A percentile compares a stretch with the other conserved stretches of the same genome.
phyloP scores from a whole-genome alignment of 2,329 filamentous ascomycete genomes.

The Diaporthe amygdali region DNA sequence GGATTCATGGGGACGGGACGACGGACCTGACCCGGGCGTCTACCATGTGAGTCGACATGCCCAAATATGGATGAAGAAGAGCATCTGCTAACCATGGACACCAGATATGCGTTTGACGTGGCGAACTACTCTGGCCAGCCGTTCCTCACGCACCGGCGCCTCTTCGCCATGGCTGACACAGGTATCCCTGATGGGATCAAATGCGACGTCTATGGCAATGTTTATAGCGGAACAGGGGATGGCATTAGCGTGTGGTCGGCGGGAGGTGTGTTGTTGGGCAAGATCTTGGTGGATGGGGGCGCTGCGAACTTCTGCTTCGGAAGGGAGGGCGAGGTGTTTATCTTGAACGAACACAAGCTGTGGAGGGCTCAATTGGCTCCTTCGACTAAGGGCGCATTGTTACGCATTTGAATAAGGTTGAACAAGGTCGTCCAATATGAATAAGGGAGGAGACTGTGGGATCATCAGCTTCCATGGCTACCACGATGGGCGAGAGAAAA shows the following conservation, averaged over 20 bases:
- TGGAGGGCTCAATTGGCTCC: conserved; percentile 43
- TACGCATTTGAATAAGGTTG: conserved; percentile 13
- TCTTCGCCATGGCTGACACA: conserved; percentile 55
- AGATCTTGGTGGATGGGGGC: conserved; percentile 46
- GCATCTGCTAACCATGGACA: not conserved
- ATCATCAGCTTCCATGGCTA: not conserved
- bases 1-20: conserved; percentile 39
- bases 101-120: conserved; percentile 43
- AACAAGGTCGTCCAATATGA: too few species aligned
- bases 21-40: conserved; percentile 31
- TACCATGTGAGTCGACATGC: conserved; percentile 33
- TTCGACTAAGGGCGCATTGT: conserved; percentile 34
- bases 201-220: conserved; percentile 50
- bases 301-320: conserved; percentile 56
- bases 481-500: too few species aligned
- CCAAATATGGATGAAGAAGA: accelerated
- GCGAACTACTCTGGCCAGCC: conserved; percentile 34
- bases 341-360: conserved; percentile 52
- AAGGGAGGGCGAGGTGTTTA: conserved; percentile 45
- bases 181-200: conserved; percentile 56
- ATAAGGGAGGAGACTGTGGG: not conserved
- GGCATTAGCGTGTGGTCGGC: conserved; percentile 55
- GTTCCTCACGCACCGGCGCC: conserved; percentile 50
- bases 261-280: conserved; percentile 50
- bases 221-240: conserved; percentile 54